These are phyloP conservation scores for Candida frijolesensis DNA, from an alignment of 1,139 yeast genomes.

Conservation along the genomic window DNA sequence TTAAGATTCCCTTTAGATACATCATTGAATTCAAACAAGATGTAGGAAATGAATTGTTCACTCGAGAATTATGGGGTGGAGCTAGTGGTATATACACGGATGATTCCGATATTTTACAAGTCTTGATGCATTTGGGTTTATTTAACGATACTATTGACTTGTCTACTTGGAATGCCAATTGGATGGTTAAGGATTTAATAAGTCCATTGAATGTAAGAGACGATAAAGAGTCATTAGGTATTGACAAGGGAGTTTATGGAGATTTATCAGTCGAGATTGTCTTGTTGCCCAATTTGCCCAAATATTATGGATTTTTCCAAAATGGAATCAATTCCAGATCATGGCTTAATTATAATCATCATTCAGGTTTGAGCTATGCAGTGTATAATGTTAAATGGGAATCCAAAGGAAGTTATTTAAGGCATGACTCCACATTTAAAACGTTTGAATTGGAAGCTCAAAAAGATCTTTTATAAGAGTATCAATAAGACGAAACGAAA, in stretches of 20 bases:
- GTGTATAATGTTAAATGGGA: conserved; percentile 60
- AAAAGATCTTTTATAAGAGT: conserved; percentile 22
- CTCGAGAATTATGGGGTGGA: conserved; percentile 88
- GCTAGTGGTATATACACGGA: conserved; percentile 79
- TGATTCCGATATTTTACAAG: conserved; percentile 82
- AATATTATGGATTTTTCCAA: conserved; percentile 63
- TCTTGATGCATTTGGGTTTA: conserved; percentile 73
- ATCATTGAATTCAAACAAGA: conserved; percentile 31
- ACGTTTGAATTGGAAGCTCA: conserved; percentile 29
- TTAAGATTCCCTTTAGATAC: conserved; percentile 58
- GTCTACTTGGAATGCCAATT: conserved; percentile 34
- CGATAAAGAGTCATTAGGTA: conserved; percentile 7
- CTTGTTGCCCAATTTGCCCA: conserved; percentile 65
- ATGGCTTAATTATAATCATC: conserved; percentile 55
- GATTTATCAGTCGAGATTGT: conserved; percentile 74
- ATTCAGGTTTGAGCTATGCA: conserved; percentile 70
- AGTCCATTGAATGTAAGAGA: conserved; percentile 22
- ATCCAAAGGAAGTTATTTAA: conserved; percentile 30
- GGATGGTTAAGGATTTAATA: conserved; percentile 31
- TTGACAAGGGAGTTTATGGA: conserved; percentile 33
- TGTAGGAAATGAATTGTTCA: conserved; percentile 48
- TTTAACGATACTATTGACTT: conserved; percentile 37
- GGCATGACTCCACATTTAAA: conserved; percentile 33
- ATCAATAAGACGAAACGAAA: conserved; percentile 11
- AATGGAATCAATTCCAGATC: conserved; percentile 73